Evolutionary conservation across 2,329 filamentous ascomycete species (phyloP).

Genomic region (Calonectria pauciramosa): DNA sequence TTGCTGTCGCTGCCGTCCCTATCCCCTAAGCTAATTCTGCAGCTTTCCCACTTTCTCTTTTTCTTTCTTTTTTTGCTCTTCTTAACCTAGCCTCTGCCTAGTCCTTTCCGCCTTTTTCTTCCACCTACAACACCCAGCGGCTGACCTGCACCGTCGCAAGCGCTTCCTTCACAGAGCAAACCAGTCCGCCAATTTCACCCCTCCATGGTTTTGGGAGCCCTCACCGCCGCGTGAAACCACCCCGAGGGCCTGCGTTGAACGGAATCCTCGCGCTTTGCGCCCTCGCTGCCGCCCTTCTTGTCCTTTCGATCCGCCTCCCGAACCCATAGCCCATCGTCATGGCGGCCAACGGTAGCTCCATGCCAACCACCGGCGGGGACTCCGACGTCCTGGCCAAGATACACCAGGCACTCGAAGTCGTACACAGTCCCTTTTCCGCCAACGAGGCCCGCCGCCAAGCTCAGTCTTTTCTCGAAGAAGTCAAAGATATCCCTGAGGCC

Average conservation of each 20-base stretch:
- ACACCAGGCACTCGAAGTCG: slow-evolving; percentile 86
- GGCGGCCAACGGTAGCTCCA: slow-evolving; percentile 54
- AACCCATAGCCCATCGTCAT: slow-evolving; percentile 41
- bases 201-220: slow-evolving; percentile 38
- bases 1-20: not conserved
- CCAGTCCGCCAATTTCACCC: slow-evolving; percentile 8
- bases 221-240: slow-evolving; percentile 30
- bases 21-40: not conserved
- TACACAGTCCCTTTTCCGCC: slow-evolving; percentile 84
- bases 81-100: slow-evolving; percentile 13
- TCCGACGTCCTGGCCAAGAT: slow-evolving; percentile 74
- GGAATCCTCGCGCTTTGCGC: slow-evolving; percentile 34
- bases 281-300: slow-evolving; percentile 28
- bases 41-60: slow-evolving; percentile 10
- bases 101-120: slow-evolving; percentile 20
- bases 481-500: slow-evolving; percentile 84
- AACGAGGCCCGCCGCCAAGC: slow-evolving; percentile 88
- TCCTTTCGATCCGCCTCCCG: slow-evolving; percentile 21
- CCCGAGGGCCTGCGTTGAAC: slow-evolving; percentile 38
- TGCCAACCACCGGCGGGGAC: slow-evolving; percentile 50
- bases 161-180: slow-evolving; percentile 14
- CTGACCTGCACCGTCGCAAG: slow-evolving; percentile 12
- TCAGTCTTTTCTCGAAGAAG: slow-evolving; percentile 85
- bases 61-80: slow-evolving; percentile 15
- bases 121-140: slow-evolving; percentile 3